Evolutionary conservation across 495 filamentous ascomycete genomes (phyloP).

Genomic region (Pseudomonodictys pantanalensis): DNA sequence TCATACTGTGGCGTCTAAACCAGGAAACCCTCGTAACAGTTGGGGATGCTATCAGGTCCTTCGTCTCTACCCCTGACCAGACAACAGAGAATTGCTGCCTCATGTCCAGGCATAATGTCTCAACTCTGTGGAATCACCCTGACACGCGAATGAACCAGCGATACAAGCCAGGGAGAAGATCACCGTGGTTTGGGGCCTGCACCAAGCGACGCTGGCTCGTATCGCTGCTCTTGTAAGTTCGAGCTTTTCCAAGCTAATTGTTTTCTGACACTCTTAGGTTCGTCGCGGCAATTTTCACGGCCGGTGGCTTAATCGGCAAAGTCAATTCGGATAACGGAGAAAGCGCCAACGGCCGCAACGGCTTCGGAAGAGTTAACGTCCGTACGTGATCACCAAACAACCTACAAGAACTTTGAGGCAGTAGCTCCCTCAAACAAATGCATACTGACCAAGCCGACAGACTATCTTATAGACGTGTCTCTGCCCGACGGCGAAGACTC

Average conservation of each 20-base stretch:
- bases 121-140: neutral
- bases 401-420: neutral
- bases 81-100: constrained; percentile 6
- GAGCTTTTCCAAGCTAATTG: neutral
- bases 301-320: neutral
- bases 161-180: neutral
- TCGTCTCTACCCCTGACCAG: constrained; percentile 3
- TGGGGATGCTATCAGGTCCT: constrained; percentile 15
- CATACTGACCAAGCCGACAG: neutral
- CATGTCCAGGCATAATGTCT: neutral
- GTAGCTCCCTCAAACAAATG: neutral
- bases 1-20: neutral
- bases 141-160: neutral
- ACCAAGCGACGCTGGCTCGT: constrained; percentile 1
- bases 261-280: neutral
- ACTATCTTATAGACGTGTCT: constrained; percentile 7
- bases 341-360: neutral
- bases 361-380: constrained; percentile 4
- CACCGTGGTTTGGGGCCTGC: constrained; percentile 2
- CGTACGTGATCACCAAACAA: neutral
- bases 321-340: neutral
- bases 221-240: neutral
- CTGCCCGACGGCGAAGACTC: neutral
- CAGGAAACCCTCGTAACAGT: constrained; percentile 5
- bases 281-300: neutral